Percentiles rank a stretch among this genome's conserved stretches.
Conservation (phyloP, 2,329 filamentous ascomycete genomes). For the Fusarium phyllophilum region DNA sequence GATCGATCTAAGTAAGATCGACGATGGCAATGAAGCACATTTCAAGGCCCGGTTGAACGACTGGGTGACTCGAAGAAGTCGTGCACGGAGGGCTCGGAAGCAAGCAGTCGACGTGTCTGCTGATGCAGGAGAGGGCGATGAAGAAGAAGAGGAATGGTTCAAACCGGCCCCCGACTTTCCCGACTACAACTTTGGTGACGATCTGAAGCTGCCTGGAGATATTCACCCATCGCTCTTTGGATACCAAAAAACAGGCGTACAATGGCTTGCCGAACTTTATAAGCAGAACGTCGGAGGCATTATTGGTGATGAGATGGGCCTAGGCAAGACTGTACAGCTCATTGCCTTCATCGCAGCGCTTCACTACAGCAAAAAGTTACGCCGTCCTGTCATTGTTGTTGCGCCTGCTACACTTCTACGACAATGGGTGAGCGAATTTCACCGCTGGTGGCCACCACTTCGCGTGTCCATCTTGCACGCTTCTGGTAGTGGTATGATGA, state of each 20-base stretch:
- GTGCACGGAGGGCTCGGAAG: constrained; percentile 53
- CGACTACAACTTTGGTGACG: constrained; percentile 79
- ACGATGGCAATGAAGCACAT: constrained; percentile 87
- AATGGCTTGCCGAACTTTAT: constrained; percentile 95
- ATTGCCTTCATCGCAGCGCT: constrained; percentile 87
- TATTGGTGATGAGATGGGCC: constrained; percentile 96
- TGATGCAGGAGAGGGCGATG: constrained; percentile 55
- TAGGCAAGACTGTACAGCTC: constrained; percentile 87
- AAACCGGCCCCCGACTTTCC: constrained; percentile 85
- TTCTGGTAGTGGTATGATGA: constrained; percentile 96
- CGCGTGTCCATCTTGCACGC: constrained; percentile 95
- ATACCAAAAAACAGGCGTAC: constrained; percentile 96
- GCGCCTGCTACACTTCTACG: constrained; percentile 94
- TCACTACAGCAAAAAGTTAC: constrained; percentile 88
- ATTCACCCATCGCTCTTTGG: constrained; percentile 93
- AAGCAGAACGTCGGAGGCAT: constrained; percentile 92
- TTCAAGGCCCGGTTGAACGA: constrained; percentile 79
- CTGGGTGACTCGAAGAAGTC: constrained; percentile 71
- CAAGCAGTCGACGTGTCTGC: constrained; percentile 49
- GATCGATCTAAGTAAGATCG: constrained; percentile 69
- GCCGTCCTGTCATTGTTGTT: constrained; percentile 88
- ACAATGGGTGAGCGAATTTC: constrained; percentile 99
- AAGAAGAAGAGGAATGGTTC: constrained; percentile 74
- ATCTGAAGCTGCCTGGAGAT: constrained; percentile 86
- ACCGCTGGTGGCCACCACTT: constrained; percentile 99